Conservation (phyloP, 2,329 filamentous ascomycete species). For the Diaporthe ilicicola region DNA sequence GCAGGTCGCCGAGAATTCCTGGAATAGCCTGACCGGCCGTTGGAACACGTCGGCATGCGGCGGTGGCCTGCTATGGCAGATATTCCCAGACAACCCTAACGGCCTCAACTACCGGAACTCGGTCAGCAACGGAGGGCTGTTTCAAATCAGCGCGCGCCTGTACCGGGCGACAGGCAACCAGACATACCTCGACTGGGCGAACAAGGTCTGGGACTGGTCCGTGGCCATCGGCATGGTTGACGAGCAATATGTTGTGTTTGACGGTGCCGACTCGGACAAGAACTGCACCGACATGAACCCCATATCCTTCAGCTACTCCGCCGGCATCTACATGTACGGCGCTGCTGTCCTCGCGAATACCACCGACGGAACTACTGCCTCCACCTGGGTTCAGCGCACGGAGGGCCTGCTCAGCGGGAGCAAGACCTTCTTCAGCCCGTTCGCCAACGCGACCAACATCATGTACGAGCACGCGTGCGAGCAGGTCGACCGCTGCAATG, state of each 20-base stretch:
- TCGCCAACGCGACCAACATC: constrained; percentile 61
- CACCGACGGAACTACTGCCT: constrained; percentile 65
- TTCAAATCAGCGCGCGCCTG: constrained; percentile 80
- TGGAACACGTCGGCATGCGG: constrained; percentile 75
- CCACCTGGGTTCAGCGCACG: constrained; percentile 63
- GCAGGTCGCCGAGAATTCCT: constrained; percentile 74
- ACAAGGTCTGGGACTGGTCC: constrained; percentile 73
- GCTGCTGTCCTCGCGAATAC: constrained; percentile 70
- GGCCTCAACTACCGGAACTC: constrained; percentile 87
- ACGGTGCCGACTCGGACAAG: constrained; percentile 64
- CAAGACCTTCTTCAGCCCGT: constrained; percentile 61
- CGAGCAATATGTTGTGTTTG: constrained; percentile 62
- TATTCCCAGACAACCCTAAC: constrained; percentile 75
- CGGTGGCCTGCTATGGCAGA: constrained; percentile 84
- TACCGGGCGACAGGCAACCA: constrained; percentile 74
- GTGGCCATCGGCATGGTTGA: constrained; percentile 65
- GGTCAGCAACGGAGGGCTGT: constrained; percentile 83
- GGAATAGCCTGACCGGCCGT: constrained; percentile 73
- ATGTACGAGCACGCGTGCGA: constrained; percentile 77
- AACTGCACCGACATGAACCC: constrained; percentile 64
- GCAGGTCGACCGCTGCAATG: constrained; percentile 61
- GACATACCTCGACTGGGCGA: constrained; percentile 73
- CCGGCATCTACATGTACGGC: constrained; percentile 72
- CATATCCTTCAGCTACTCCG: constrained; percentile 71
- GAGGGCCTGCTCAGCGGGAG: constrained; percentile 60